Base-by-base conservation (phyloP, 1,139 yeast genomes). In the Zhuliangozyma blackwelliae region DNA sequence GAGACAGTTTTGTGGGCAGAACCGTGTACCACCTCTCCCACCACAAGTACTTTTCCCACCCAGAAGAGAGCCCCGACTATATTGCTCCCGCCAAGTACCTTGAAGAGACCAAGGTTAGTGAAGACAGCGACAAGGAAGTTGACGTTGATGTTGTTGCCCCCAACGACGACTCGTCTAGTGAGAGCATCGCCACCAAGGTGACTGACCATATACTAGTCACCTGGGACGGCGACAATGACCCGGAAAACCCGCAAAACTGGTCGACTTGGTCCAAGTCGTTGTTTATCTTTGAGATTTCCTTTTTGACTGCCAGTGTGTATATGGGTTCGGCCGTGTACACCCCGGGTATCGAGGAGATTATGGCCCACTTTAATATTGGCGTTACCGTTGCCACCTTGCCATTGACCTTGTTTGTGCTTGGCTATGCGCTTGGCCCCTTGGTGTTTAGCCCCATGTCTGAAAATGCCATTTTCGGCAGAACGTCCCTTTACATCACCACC, bases 271-370 rank as follows among this genome's bases (percentile, higher is more conserved):
- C 59, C 32, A 77, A 75, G 49, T 35, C 57, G 0, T 36, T 72
- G 19, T 63, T 75, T 30, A 55, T 68, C 1, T 12, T 66, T 7
- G 59, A 68, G 40, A 60, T 75, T 25, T 64, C 69, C 33, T 39
- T 75, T 28, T 59, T 79, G 39, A 76, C 84, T 2, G 55, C 66
- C 4, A 62, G 74, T 5, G 79, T 77, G 3, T 80, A 80, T 48
- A 74, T 77, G 69, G 82, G 79, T 5, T 68, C 84, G 1, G 78
- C 85, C 1, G 72, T 78, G 21, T 77, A 74, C 47, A 72, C 84
- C 1, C 83, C 86, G 0, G 82, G 81, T 11, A 41, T 62, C 20
- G 54, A 54, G 6, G 48, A 57, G 26, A 52, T 66, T 23, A 55
- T 48, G 55, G 53, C 35, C 16, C 50, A 57, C 46, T 68, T 54